Evolutionary conservation across 73 alveolate species (phyloP), one percentile per base, ranked within the genome.

Genomic region (Breviolum minutum): DNA sequence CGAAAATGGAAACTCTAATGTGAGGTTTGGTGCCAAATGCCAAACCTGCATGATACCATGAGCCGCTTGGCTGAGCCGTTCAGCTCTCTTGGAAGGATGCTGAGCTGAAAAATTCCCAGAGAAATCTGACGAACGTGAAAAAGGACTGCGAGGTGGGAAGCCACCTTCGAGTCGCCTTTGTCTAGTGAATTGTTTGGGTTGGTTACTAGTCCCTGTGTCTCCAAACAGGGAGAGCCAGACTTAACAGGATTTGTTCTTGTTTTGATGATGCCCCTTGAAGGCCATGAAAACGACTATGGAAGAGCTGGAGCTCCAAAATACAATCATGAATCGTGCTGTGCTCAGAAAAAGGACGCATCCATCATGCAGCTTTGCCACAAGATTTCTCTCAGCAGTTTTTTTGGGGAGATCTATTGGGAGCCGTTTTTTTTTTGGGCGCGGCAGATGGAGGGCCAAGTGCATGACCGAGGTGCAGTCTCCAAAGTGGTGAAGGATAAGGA

Each of bases 401-500:
- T 71, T 20, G 17, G 29, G 82, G 32, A n/a, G 32, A 19, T 71
- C 29, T 20, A 71, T 9, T 40, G 54, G 54, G 54, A 40, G 54
- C 54, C 54, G 54, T 40, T 48, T 48, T 74, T 48, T n/a, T n/a
- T n/a, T n/a, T n/a, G n/a, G n/a, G n/a, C n/a, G n/a, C n/a, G n/a
- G n/a, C n/a, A n/a, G n/a, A n/a, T n/a, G n/a, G n/a, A n/a, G n/a
- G n/a, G n/a, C n/a, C n/a, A n/a, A n/a, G n/a, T n/a, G n/a, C n/a
- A n/a, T n/a, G n/a, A n/a, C n/a, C n/a, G 7, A 89, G 96, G 96
- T 40, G 96, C 96, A 7, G 96, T 89, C 40, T 71, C 96, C 10
- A 89, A 89, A 54, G 82, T 71, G 85, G 96, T 89, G 60, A 89
- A 89, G 96, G 98, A 93, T 92, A 99, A 99, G 99, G 99, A 99